Base-by-base conservation (phyloP, 2,329 filamentous ascomycete genomes). In the Aureobasidium musti region DNA sequence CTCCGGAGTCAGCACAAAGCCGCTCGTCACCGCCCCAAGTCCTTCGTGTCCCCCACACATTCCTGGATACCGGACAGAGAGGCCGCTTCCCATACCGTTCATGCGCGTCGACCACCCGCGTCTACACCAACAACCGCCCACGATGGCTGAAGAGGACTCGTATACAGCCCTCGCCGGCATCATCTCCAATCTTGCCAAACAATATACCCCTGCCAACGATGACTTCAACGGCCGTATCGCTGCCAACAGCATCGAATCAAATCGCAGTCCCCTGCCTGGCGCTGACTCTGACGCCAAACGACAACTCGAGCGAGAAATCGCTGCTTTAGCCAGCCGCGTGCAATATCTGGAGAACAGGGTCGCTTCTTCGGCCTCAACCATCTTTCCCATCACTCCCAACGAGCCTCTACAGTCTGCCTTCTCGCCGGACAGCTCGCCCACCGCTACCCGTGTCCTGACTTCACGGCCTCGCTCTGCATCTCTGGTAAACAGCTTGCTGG, bases 281-380 rank as follows among this genome's bases (percentile, higher is more conserved):
- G 84, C 86, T 67, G 85, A 92, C 67, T 89, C 86, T 52, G 79
- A 86, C 41, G 89, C 89, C 71, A 98, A 98, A 80, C 83, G 86
- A 71, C 84, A 84, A 37, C 86, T 98, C 68, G 92, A 98, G 80
- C 83, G 84, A 68, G 94, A 98, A 80, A 85, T 99, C 67, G 86
- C 89, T 60, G 89, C 91, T 66, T 85, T 98, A 70, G 86, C 89
- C 68, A 81, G 88, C 69, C 85, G 95, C 71, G 87, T 98, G 71
- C 90, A 92, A 70, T 87, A 89, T 70, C 86, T 98, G 72, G 93
- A 98, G 82, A 87, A 87, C 72, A 89, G 89, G 79, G 83, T 84
- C 70, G 81, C 84, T 69, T 83, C 84, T 63, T 79, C 79, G 66
- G 72, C 73, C 8, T 64, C 72, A 41, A 71, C 68, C 64, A 74